Percentiles rank a stretch among this genome's conserved stretches.
phyloP scores from a whole-genome alignment of 768 basidiomycete genomes.

The Rhodotorula babjevae region DNA sequence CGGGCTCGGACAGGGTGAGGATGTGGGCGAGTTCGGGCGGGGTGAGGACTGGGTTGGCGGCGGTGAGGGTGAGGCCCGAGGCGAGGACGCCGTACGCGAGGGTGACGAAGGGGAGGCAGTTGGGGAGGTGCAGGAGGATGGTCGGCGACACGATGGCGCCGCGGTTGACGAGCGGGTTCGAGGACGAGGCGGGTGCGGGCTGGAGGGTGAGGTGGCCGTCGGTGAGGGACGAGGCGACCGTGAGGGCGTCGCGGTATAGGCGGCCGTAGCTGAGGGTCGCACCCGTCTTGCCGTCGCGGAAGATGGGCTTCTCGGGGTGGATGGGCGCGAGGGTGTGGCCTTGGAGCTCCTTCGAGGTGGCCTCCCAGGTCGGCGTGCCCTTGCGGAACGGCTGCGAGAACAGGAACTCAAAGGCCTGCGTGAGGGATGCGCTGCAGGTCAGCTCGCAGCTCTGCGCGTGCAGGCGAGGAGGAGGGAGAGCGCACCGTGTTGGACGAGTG shows the following conservation, averaged over 20 bases:
- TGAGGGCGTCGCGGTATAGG: conserved; percentile 25
- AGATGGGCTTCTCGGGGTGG: conserved; percentile 28
- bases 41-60: conserved; percentile 43
- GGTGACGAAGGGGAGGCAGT: conserved; percentile 40
- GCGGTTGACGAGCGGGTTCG: conserved; percentile 25
- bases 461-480: background rate
- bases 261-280: conserved; percentile 28
- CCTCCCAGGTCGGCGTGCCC: conserved; percentile 16
- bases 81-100: conserved; percentile 41
- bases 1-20: conserved; percentile 37
- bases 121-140: conserved; percentile 42
- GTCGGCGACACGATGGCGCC: conserved; percentile 40
- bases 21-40: conserved; percentile 42
- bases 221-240: conserved; percentile 25
- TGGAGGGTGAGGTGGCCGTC: conserved; percentile 10
- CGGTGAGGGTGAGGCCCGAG: conserved; percentile 38
- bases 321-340: conserved; percentile 7
- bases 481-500: conserved; percentile 24
- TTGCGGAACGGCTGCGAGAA: conserved; percentile 36
- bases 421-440: no score
- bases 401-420: conserved; percentile 35
- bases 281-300: conserved; percentile 30
- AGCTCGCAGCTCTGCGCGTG: no score
- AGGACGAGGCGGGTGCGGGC: conserved; percentile 9
- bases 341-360: conserved; percentile 17